Evolutionary conservation across 208 protist genomes (phyloP).

Genomic region (Trypanosoma scelopori): DNA sequence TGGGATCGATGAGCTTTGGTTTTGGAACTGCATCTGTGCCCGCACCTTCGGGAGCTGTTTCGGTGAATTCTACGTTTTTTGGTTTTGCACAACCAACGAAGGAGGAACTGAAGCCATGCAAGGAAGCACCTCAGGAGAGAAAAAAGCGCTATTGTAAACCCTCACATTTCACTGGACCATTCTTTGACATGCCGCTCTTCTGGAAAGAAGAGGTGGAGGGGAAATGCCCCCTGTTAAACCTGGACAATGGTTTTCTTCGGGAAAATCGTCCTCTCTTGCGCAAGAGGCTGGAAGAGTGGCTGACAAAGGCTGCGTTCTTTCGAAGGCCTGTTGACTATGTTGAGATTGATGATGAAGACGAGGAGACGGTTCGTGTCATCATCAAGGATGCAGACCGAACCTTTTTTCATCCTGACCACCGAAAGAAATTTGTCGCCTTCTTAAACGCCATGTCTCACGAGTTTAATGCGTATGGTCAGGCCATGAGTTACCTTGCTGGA

Average conservation of each 20-base stretch:
- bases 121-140: conserved; percentile 15
- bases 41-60: not conserved
- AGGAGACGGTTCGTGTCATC: conserved; percentile 88
- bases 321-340: conserved; percentile 67
- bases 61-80: conserved; percentile 3
- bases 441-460: conserved; percentile 83
- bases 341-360: conserved; percentile 77
- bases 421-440: conserved; percentile 72
- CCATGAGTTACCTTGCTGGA: conserved; percentile 90
- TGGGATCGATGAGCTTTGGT: conserved; percentile 19
- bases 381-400: conserved; percentile 90
- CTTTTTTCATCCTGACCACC: conserved; percentile 77
- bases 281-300: conserved; percentile 64
- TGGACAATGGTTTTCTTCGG: conserved; percentile 80
- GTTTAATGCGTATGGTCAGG: conserved; percentile 85
- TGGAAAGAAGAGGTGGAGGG: conserved; percentile 79
- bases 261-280: conserved; percentile 59
- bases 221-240: conserved; percentile 70
- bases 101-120: conserved; percentile 21
- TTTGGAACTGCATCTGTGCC: conserved; percentile 18
- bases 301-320: conserved; percentile 64
- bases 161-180: conserved; percentile 74
- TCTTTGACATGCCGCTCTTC: conserved; percentile 81
- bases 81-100: conserved; percentile 13
- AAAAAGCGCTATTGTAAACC: conserved; percentile 55